Conservation (phyloP, 768 basidiomycete genomes). For the Rickenella mellea region DNA sequence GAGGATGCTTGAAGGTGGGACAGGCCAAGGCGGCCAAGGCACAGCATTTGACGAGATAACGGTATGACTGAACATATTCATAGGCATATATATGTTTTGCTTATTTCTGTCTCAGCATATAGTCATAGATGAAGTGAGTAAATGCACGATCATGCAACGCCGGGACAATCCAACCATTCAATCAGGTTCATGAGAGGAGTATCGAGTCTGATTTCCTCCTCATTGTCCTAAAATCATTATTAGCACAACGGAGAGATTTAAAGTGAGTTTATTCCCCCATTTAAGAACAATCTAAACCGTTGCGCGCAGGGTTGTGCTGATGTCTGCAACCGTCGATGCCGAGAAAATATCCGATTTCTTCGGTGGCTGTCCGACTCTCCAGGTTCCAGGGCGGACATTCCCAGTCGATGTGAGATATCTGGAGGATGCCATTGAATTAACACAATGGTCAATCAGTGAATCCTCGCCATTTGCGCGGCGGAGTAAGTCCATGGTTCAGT, state of each 20-base stretch:
- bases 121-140: conserved; percentile 81
- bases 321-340: conserved; percentile 94
- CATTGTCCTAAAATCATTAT: conserved; percentile 80
- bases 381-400: conserved; percentile 90
- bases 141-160: not conserved
- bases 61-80: conserved; percentile 30
- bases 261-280: conserved; percentile 39
- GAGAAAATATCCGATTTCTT: conserved; percentile 86
- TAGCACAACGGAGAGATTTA: conserved; percentile 70
- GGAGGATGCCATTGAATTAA: conserved; percentile 84
- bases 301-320: conserved; percentile 67
- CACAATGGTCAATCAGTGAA: conserved; percentile 71
- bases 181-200: conserved; percentile 85
- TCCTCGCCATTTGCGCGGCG: conserved; percentile 73
- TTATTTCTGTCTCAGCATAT: conserved; percentile 52
- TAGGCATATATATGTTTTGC: conserved; percentile 6
- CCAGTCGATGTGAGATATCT: conserved; percentile 81
- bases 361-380: conserved; percentile 69
- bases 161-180: not conserved
- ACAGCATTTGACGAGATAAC: conserved; percentile 90
- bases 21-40: conserved; percentile 58
- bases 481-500: conserved; percentile 30
- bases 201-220: conserved; percentile 97
- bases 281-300: conserved; percentile 1
- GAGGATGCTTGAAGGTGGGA: conserved; percentile 89